Percentiles rank a stretch among this genome's conserved stretches.
These are phyloP conservation scores for Exophiala spinifera DNA, from an alignment of 2,329 filamentous ascomycete species.

Conservation along the genomic window DNA sequence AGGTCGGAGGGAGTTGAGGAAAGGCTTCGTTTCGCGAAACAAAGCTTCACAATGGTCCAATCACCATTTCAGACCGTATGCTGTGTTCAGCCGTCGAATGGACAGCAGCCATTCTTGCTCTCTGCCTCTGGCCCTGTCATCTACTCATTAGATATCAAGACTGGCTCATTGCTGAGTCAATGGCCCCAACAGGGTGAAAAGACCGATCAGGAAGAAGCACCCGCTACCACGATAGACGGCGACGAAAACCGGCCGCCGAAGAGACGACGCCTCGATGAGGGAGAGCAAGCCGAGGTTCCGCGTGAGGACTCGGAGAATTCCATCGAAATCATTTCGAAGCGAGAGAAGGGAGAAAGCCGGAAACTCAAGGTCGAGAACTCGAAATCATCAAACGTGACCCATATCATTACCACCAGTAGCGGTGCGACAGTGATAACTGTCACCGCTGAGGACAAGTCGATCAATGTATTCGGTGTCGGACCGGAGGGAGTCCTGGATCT, in stretches of 20 bases:
- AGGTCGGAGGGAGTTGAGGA: background rate
- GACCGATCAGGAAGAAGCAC: conserved; percentile 32
- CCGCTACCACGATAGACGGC: conserved; percentile 26
- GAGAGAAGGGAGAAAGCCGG: conserved; percentile 26
- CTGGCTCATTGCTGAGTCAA: conserved; percentile 57
- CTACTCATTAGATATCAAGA: conserved; percentile 61
- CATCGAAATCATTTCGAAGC: conserved; percentile 30
- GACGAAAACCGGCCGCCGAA: conserved; percentile 43
- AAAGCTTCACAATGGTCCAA: conserved; percentile 31
- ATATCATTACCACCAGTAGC: conserved; percentile 62
- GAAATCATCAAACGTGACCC: conserved; percentile 59
- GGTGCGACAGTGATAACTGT: conserved; percentile 70
- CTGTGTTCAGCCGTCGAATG: conserved; percentile 33
- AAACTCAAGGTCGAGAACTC: conserved; percentile 24
- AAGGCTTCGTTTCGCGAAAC: background rate
- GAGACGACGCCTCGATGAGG: conserved; percentile 37
- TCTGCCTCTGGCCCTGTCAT: conserved; percentile 72
- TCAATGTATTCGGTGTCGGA: conserved; percentile 74
- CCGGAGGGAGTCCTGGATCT: conserved; percentile 58
- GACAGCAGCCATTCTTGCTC: conserved; percentile 56
- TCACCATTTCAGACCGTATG: conserved; percentile 64
- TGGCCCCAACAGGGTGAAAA: conserved; percentile 49
- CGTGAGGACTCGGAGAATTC: conserved; percentile 26
- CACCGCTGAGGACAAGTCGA: conserved; percentile 85
- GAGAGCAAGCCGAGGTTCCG: conserved; percentile 17